Base-by-base conservation (phyloP, 352 stramenopile species). In the Pythium chondricola region DNA sequence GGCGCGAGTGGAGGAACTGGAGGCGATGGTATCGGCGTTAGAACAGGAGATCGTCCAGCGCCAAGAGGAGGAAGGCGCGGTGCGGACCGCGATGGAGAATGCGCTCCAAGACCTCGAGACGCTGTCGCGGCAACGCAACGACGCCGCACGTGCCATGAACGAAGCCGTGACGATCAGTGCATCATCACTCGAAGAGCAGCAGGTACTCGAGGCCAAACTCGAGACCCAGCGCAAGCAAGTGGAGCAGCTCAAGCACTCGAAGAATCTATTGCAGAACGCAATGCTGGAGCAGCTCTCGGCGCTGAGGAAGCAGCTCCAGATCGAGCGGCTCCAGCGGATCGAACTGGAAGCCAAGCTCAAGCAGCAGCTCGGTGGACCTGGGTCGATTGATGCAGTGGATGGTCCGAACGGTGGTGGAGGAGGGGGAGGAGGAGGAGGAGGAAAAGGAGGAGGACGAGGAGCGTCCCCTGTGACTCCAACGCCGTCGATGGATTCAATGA, bases 201-300 rank as follows among this genome's bases (percentile, higher is more conserved):
- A 91, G 38, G 57, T 64, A 3, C 59, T 93, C 7, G 74, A 84
- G 7, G 48, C 43, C 13, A 71, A 81, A 48, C 50, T 93, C 3
- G 71, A 83, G 44, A 65, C 47, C 2, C 82, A 93, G 46, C 69
- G 72, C 16, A 58, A 68, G 54, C 82, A 91, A 26, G 63, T 93
- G 9, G 75, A 88, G 31, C 80, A 88, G 48, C 65, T 93, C 20
- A 87, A 88, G 46, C 68, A 65, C 22, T 69, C 82, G 26, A 93
- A 93, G 50, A 82, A 67, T 9, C 40, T 88, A 51, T 36, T 91
- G 20, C 79, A 93, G 35, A 88, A 85, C 31, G 78, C 80, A 26
- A 91, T 92, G 79, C 61, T 93, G 11, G 80, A 91, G 46, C 82
- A 93, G 39, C 61, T 93, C 14, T 63, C 83, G 8, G 74, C 73